Conservation (phyloP, 2,329 filamentous ascomycete genomes). For the Penicillium italicum region DNA sequence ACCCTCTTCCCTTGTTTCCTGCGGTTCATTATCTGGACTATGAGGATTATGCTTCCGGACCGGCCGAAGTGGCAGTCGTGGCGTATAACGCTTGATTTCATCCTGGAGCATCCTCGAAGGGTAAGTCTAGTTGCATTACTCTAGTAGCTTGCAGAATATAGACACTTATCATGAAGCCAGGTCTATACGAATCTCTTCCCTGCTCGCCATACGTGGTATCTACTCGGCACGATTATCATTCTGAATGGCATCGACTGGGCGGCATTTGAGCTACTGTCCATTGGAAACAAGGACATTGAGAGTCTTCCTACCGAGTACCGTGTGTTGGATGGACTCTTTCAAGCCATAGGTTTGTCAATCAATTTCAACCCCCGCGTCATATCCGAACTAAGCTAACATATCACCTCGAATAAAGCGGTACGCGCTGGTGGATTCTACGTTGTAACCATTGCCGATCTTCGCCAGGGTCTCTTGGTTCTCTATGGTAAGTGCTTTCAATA, state of each 20-base stretch:
- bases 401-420: conserved; percentile 36
- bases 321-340: conserved; percentile 61
- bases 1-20: conserved; percentile 64
- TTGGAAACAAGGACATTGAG: conserved; percentile 57
- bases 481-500: conserved; percentile 22
- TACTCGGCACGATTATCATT: conserved; percentile 57
- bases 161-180: conserved; percentile 15
- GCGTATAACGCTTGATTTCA: conserved; percentile 34
- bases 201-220: conserved; percentile 61
- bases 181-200: conserved; percentile 55
- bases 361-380: neutral
- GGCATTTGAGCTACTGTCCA: conserved; percentile 62
- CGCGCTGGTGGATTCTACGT: conserved; percentile 65
- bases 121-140: conserved; percentile 13
- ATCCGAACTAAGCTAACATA: neutral
- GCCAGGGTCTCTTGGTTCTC: conserved; percentile 37
- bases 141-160: too few species aligned
- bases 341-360: conserved; percentile 49
- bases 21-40: conserved; percentile 56
- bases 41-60: conserved; percentile 33
- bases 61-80: conserved; percentile 28
- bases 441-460: conserved; percentile 56
- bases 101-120: conserved; percentile 35
- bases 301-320: conserved; percentile 52
- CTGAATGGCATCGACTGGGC: conserved; percentile 64